Percentiles rank a stretch among this genome's conserved stretches.
These are phyloP conservation scores for Hypericum androsaemum DNA, from an alignment of 345 rosid genomes.

Conservation along the genomic window DNA sequence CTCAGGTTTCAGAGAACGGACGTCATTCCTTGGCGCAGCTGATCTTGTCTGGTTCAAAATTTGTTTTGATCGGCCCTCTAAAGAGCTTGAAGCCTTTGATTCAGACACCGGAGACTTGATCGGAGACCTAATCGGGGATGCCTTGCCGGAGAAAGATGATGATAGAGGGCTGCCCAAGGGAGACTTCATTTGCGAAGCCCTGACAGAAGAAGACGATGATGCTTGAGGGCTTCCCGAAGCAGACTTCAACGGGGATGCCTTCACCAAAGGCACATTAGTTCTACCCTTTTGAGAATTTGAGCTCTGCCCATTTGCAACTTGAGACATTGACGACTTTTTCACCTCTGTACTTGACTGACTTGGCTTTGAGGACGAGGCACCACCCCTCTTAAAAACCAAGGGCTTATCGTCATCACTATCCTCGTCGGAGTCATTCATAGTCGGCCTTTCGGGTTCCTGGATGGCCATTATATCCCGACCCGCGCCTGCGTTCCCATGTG, in stretches of 20 bases:
- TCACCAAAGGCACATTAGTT: slow-evolving; percentile 35
- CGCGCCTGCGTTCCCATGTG: slow-evolving; percentile 35
- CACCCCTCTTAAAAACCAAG: slow-evolving; percentile 43
- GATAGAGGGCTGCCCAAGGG: slow-evolving; percentile 50
- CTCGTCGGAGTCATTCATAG: slow-evolving; percentile 30
- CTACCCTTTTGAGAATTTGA: slow-evolving; percentile 38
- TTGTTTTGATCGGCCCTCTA: slow-evolving; percentile 29
- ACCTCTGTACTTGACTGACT: slow-evolving; percentile 39
- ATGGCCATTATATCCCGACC: slow-evolving; percentile 49
- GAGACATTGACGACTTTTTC: slow-evolving; percentile 28
- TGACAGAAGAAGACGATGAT: no score
- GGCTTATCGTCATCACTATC: slow-evolving; percentile 57
- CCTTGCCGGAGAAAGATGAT: slow-evolving; percentile 35
- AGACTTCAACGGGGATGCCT: slow-evolving; percentile 23
- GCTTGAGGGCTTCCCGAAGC: no score
- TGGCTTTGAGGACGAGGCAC: slow-evolving; percentile 32
- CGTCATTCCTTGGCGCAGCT: slow-evolving; percentile 34
- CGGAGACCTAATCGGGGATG: slow-evolving; percentile 19
- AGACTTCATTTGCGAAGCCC: slow-evolving; percentile 16
- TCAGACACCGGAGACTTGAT: slow-evolving; percentile 18
- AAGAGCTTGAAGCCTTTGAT: slow-evolving; percentile 31
- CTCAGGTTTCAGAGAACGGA: slow-evolving; percentile 22
- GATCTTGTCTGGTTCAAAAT: slow-evolving; percentile 24
- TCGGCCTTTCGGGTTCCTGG: slow-evolving; percentile 41
- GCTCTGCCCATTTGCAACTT: slow-evolving; percentile 41